Evolutionary conservation across 2,329 filamentous ascomycete species (phyloP), one percentile per base, ranked within the genome.

Genomic region (Penicillium sclerotiorum): DNA sequence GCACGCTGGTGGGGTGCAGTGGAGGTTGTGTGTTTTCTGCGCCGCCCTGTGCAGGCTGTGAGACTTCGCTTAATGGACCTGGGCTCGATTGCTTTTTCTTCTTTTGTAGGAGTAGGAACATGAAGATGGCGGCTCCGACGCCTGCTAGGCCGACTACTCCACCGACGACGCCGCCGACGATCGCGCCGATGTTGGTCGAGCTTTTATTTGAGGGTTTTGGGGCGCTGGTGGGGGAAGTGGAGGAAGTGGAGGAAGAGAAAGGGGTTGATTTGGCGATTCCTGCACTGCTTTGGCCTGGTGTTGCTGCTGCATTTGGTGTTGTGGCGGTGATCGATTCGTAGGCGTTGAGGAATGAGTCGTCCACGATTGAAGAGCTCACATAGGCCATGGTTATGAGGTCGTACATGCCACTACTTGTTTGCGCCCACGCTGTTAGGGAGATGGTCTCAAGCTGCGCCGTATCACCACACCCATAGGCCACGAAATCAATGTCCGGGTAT

Each of bases 91-190:
- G 32, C 23, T 49, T 47, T 30, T 36, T 56, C 42, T 54, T 56
- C 27, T 47, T 56, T 21, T 37, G 32, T n/a, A 53, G 44, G 6
- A 54, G 33, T 41, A 37, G 45, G 20, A 47, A 49, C 53, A 56
- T 49, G 13, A 51, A 49, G 11, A 27, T 18, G 2, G 53, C 51
- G 1, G 50, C 53, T 11, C 37, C 51, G 15, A 56, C 49, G 5
- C 50, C 53, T 8, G 42, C 53, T 18, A 47, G 32, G 12, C 53
- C 51, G 4, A 56, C 47, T 2, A 54, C 51, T 30, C 50, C 51
- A n/a, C 53, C 53, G 3, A 56, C 53, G 23, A 52, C 53, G 21
- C 50, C 53, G n/a, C 53, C 53, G 12, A 35, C 47, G 18, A 56
- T 56, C 18, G 51, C 53, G 5, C 36, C 50, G 17, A 36, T 43